Conservation (phyloP, 192 early-diverging fungal genomes). For the Lunasporangiospora selenospora region DNA sequence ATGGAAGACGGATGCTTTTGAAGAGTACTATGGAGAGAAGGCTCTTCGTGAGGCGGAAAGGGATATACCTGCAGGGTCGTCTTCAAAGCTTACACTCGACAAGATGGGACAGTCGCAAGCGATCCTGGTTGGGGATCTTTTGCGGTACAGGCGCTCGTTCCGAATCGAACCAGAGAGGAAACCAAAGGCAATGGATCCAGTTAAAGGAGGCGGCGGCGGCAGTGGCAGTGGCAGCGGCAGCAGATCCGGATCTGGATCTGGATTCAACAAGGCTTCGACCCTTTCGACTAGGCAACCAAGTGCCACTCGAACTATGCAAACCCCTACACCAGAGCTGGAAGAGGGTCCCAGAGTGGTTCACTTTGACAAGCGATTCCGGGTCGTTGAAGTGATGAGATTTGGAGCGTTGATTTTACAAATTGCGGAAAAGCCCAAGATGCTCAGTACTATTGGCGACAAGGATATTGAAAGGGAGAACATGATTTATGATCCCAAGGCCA, state of each 20-base stretch:
- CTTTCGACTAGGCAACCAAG: too few species aligned
- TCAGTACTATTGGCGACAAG: not conserved
- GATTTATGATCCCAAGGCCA: not conserved
- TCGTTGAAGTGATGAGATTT: too few species aligned
- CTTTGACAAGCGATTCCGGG: too few species aligned
- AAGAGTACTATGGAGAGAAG: slow-evolving; percentile 8
- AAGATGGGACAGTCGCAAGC: slow-evolving; percentile 1
- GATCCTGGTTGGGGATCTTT: slow-evolving; percentile 3
- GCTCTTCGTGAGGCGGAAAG: not conserved
- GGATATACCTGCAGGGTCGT: not conserved
- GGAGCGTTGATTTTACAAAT: too few species aligned
- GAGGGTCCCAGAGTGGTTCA: not conserved
- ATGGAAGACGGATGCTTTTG: slow-evolving; percentile 7
- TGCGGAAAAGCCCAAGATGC: too few species aligned
- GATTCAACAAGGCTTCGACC: too few species aligned
- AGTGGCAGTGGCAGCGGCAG: not conserved
- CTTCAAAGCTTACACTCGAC: not conserved
- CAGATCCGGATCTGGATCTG: too few species aligned
- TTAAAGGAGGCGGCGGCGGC: not conserved
- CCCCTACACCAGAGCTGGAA: too few species aligned
- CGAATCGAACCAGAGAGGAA: not conserved
- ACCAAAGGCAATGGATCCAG: not conserved
- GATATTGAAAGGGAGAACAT: not conserved
- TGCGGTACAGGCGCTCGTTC: not conserved
- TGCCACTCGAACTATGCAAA: too few species aligned